Evolutionary conservation across 257 asterid species (phyloP).

Genomic region (Plectranthus barbatus): DNA sequence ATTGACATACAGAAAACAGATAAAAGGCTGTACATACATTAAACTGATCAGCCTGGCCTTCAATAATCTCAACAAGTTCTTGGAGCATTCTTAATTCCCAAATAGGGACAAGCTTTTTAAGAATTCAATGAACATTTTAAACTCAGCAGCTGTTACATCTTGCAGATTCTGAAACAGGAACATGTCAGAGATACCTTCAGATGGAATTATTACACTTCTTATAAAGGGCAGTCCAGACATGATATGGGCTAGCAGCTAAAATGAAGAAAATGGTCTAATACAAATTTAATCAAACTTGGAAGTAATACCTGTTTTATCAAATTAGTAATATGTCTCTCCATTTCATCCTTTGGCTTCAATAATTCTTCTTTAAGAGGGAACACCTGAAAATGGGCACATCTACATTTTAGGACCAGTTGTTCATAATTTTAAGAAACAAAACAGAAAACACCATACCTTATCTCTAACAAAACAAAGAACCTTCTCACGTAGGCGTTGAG

Average conservation of each 20-base stretch:
- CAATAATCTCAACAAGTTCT: constrained; percentile 94
- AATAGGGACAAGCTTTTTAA: constrained; percentile 86
- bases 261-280: not conserved
- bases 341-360: constrained; percentile 73
- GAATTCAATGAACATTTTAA: constrained; percentile 81
- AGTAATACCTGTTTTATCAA: constrained; percentile 74
- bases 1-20: not conserved
- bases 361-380: constrained; percentile 80
- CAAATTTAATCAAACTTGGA: not conserved
- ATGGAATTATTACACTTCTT: not conserved
- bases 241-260: not conserved
- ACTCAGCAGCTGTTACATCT: constrained; percentile 87
- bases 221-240: not conserved
- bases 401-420: not conserved
- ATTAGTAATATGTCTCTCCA: constrained; percentile 84
- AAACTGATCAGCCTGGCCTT: constrained; percentile 96
- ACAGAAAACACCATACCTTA: constrained; percentile 39
- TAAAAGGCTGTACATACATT: constrained; percentile 40
- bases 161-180: constrained; percentile 67
- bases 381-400: constrained; percentile 42
- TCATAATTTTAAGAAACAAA: not conserved
- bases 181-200: not conserved
- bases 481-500: constrained; percentile 80
- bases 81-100: constrained; percentile 80
- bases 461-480: constrained; percentile 78